Evolutionary conservation across 2,329 filamentous ascomycete genomes (phyloP).

Genomic region (Aschersonia sp.): DNA sequence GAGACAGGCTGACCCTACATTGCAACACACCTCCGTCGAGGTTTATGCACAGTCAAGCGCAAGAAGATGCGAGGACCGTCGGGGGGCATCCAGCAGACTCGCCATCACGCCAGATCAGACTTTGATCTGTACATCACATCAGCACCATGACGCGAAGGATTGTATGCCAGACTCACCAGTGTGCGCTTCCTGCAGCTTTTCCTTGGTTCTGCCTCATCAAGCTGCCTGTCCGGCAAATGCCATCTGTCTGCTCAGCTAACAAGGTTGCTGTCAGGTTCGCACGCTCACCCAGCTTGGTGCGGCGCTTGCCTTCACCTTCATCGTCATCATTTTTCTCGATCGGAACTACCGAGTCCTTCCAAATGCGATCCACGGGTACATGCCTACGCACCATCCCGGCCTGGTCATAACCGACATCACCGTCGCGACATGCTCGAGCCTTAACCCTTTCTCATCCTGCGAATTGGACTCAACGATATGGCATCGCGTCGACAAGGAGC

Average conservation of each 20-base stretch:
- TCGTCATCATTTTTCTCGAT: slow-evolving; percentile 72
- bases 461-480: slow-evolving; percentile 56
- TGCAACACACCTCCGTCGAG: neutral
- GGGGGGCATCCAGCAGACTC: slow-evolving; percentile 5
- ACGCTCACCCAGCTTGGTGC: slow-evolving; percentile 63
- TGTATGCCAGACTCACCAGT: slow-evolving; percentile 9
- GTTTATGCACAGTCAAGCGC: neutral
- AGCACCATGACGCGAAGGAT: slow-evolving; percentile 21
- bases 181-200: neutral
- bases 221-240: no score
- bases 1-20: no score
- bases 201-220: neutral
- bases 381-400: slow-evolving; percentile 74
- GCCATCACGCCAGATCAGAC: neutral
- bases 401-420: slow-evolving; percentile 77
- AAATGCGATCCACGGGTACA: slow-evolving; percentile 69
- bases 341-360: slow-evolving; percentile 79
- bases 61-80: slow-evolving; percentile 19
- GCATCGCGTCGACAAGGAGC: slow-evolving; percentile 79
- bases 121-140: neutral
- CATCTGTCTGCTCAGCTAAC: no score
- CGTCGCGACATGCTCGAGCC: slow-evolving; percentile 56
- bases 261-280: slow-evolving; percentile 28
- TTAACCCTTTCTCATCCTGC: slow-evolving; percentile 65
- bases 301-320: slow-evolving; percentile 48